A percentile compares a stretch with the other conserved stretches of the same genome.
Evolutionary conservation across 2,329 filamentous ascomycete genomes (phyloP).

Genomic region (Diaporthe sp.): DNA sequence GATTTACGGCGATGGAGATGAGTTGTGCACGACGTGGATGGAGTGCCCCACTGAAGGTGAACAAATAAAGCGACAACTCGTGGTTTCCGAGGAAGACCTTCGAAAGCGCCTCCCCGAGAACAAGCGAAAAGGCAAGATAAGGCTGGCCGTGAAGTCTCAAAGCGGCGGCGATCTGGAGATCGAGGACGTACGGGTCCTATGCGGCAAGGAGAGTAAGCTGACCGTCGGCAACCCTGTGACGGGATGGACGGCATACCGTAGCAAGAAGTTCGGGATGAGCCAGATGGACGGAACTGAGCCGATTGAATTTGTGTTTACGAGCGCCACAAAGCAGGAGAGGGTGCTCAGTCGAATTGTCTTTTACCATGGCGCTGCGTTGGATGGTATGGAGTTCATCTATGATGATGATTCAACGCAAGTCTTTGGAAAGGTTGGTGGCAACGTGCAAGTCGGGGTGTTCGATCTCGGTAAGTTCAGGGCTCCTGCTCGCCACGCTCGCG

Average conservation of each 20-base stretch:
- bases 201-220: slow-evolving; percentile 78
- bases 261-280: slow-evolving; percentile 80
- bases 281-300: slow-evolving; percentile 78
- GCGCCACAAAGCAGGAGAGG: slow-evolving; percentile 76
- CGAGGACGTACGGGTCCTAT: slow-evolving; percentile 79
- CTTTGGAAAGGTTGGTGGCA: slow-evolving; percentile 85
- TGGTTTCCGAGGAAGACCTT: slow-evolving; percentile 81
- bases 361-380: slow-evolving; percentile 82
- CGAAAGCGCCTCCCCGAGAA: slow-evolving; percentile 78
- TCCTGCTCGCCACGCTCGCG: background rate
- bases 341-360: slow-evolving; percentile 81
- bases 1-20: slow-evolving; percentile 83
- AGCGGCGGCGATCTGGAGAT: slow-evolving; percentile 81
- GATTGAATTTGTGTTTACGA: slow-evolving; percentile 82
- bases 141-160: slow-evolving; percentile 81
- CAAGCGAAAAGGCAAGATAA: slow-evolving; percentile 79
- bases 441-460: slow-evolving; percentile 79
- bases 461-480: slow-evolving; percentile 73
- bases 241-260: slow-evolving; percentile 80
- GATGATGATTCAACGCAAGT: slow-evolving; percentile 88
- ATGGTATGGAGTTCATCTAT: slow-evolving; percentile 93
- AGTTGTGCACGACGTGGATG: slow-evolving; percentile 83
- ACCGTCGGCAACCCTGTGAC: slow-evolving; percentile 76
- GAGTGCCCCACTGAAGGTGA: slow-evolving; percentile 73
- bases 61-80: slow-evolving; percentile 75